Conservation (phyloP, 176 grass and related monocot species). For the Triticum timopheevii region DNA sequence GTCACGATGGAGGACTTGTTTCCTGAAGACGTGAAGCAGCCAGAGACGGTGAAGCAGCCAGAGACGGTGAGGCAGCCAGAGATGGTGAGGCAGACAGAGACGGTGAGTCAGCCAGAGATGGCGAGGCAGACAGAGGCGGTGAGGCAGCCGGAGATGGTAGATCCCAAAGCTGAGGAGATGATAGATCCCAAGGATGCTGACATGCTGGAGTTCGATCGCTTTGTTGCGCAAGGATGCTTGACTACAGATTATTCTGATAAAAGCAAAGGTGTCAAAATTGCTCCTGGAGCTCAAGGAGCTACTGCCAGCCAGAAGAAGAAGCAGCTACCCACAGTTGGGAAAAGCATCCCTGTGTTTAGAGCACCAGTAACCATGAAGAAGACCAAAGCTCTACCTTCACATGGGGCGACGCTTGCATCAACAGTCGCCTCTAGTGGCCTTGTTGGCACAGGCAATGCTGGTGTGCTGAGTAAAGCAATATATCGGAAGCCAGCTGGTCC, state of each 20-base stretch:
- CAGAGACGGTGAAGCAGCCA: neutral
- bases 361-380: slow-evolving; percentile 20
- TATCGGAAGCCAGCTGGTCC: slow-evolving; percentile 13
- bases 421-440: neutral
- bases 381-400: slow-evolving; percentile 14
- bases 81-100: neutral
- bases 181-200: slow-evolving; percentile 47
- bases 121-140: neutral
- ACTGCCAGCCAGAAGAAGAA: slow-evolving; percentile 22
- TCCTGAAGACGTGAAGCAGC: slow-evolving; percentile 46
- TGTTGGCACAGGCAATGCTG: slow-evolving; percentile 25
- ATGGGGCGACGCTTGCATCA: neutral
- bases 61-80: slow-evolving; percentile 9
- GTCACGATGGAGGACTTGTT: slow-evolving; percentile 59
- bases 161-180: slow-evolving; percentile 23
- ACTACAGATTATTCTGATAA: slow-evolving; percentile 27
- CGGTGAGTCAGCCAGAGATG: slow-evolving; percentile 13
- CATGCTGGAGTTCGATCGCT: slow-evolving; percentile 60
- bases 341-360: slow-evolving; percentile 16
- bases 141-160: slow-evolving; percentile 26
- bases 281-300: slow-evolving; percentile 18
- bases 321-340: neutral
- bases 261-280: slow-evolving; percentile 15
- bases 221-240: slow-evolving; percentile 36
- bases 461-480: slow-evolving; percentile 18